phyloP scores from a whole-genome alignment of 495 filamentous ascomycete species.

The Jackrogersella minutella region DNA sequence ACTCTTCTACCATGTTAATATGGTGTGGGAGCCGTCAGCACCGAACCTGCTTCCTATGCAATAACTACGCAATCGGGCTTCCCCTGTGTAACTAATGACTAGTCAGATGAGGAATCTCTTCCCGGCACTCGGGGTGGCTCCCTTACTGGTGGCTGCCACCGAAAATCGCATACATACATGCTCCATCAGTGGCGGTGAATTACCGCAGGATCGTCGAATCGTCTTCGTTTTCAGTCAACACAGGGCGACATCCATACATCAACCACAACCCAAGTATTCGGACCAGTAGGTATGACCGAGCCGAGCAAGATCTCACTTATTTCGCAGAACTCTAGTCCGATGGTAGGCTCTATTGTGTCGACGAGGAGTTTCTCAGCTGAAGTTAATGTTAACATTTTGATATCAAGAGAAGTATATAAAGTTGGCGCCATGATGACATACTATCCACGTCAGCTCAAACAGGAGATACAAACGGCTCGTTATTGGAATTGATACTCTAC shows the following conservation, averaged over 20 bases:
- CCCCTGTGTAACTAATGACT: background rate
- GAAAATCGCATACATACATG: background rate
- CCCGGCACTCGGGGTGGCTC: background rate
- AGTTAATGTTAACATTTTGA: background rate
- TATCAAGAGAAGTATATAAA: slow-evolving; percentile 11
- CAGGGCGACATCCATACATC: background rate
- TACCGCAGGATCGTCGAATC: background rate
- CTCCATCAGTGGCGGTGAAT: background rate
- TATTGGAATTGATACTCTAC: background rate
- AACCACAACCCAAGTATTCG: slow-evolving; percentile 5
- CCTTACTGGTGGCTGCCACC: background rate
- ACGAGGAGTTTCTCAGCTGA: background rate
- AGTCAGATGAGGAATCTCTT: background rate
- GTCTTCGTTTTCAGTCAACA: background rate
- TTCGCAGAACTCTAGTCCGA: slow-evolving; percentile 11
- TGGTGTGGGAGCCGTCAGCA: background rate
- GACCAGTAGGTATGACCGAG: slow-evolving; percentile 23
- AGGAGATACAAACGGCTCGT: background rate
- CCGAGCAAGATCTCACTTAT: slow-evolving; percentile 1
- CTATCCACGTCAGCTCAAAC: background rate
- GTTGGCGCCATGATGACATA: background rate
- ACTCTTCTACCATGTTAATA: background rate
- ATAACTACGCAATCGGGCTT: background rate
- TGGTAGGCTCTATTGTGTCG: background rate
- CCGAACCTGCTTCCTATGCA: background rate